These are phyloP conservation scores for Withania somnifera DNA, from an alignment of 305 asterid genomes.

Conservation along the genomic window DNA sequence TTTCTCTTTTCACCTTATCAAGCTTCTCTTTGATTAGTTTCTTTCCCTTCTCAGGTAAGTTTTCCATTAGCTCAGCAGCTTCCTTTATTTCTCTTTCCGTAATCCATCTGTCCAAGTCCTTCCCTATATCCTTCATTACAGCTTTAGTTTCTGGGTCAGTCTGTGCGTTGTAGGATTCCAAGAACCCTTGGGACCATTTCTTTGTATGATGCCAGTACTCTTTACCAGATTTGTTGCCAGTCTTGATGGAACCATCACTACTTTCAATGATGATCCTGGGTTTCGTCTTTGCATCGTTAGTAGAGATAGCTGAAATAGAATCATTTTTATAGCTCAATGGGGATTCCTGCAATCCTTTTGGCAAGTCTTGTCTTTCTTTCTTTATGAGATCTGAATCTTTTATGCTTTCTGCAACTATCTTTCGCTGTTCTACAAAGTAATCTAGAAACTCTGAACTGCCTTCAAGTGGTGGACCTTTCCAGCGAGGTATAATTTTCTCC, in stretches of 20 bases:
- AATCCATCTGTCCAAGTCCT: conserved; percentile 93
- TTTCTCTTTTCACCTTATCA: conserved; percentile 74
- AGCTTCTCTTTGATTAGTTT: conserved; percentile 54
- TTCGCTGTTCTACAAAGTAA: conserved; percentile 35
- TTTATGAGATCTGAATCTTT: conserved; percentile 25
- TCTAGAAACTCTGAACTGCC: conserved; percentile 52
- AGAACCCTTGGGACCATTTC: conserved; percentile 85
- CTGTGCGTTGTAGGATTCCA: conserved; percentile 74
- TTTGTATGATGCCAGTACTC: conserved; percentile 96
- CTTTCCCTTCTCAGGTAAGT: conserved; percentile 62
- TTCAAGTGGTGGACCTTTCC: conserved; percentile 80
- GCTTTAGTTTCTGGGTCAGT: conserved; percentile 75
- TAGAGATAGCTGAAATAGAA: conserved; percentile 13
- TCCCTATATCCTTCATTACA: conserved; percentile 70
- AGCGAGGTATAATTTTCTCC: conserved; percentile 78
- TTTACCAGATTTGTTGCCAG: conserved; percentile 70
- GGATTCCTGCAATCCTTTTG: conserved; percentile 28
- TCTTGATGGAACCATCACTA: conserved; percentile 75
- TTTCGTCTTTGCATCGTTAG: conserved; percentile 12
- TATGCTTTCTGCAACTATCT: conserved; percentile 31
- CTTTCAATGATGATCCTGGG: conserved; percentile 66
- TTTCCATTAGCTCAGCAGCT: conserved; percentile 68
- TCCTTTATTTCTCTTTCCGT: conserved; percentile 89
- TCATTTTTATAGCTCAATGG: conserved; percentile 21
- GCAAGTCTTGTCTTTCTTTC: conserved; percentile 14